Evolutionary conservation across 129 eudicot genomes (phyloP).

Genomic region (Ambrosia trifida): DNA sequence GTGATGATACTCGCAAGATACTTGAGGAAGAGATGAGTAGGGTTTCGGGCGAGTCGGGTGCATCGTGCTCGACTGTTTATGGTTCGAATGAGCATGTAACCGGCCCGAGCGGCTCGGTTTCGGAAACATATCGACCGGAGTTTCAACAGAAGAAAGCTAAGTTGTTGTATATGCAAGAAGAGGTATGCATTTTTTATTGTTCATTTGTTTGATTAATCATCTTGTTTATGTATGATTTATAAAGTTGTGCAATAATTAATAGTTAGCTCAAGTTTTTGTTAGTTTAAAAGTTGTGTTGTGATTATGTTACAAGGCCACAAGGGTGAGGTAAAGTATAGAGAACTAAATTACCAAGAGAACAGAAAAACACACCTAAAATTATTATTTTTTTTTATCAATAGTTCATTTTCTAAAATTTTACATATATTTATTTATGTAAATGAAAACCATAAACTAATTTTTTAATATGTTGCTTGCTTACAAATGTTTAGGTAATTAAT

Average conservation of each 20-base stretch:
- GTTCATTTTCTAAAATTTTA: too few species aligned
- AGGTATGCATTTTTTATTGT: conserved; percentile 46
- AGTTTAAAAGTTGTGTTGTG: neutral
- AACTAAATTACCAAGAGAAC: too few species aligned
- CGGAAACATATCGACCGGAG: conserved; percentile 55
- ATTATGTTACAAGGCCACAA: neutral
- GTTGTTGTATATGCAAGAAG: conserved; percentile 76
- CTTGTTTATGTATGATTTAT: neutral
- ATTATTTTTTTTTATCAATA: too few species aligned
- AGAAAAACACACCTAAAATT: too few species aligned
- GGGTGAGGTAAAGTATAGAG: too few species aligned
- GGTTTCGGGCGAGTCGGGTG: conserved; percentile 42
- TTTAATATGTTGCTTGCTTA: too few species aligned
- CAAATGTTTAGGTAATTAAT: too few species aligned
- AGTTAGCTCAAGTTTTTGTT: neutral
- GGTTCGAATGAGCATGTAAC: conserved; percentile 43
- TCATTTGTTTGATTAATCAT: conserved; percentile 11
- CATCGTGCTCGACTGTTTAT: conserved; percentile 47
- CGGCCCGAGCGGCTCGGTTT: conserved; percentile 34
- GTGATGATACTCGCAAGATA: conserved; percentile 38
- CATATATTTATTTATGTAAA: too few species aligned
- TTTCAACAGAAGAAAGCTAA: conserved; percentile 75
- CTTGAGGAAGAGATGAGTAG: conserved; percentile 34
- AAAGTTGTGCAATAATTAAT: neutral
- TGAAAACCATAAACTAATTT: too few species aligned